phyloP scores from a whole-genome alignment of 257 asterid genomes.

The Capsicum pubescens region DNA sequence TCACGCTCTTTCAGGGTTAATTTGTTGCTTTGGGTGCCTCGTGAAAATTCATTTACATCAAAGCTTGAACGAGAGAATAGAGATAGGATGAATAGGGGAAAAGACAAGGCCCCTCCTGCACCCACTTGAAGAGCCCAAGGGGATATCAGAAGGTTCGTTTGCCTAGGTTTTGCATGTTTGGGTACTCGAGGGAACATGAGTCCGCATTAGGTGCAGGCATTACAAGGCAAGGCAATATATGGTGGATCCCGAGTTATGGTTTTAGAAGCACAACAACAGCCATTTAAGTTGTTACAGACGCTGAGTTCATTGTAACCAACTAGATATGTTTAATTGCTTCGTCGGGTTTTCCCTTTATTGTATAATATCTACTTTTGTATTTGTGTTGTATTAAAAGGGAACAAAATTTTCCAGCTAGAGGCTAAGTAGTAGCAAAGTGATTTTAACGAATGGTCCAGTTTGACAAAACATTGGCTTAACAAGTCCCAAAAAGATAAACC shows the following conservation, averaged over 20 bases:
- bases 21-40: conserved; percentile 14
- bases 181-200: background rate
- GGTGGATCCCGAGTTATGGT: background rate
- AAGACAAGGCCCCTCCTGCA: background rate
- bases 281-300: no score
- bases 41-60: background rate
- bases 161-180: conserved; percentile 21
- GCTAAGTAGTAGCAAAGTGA: no score
- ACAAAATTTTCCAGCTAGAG: no score
- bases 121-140: background rate
- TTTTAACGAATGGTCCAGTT: no score
- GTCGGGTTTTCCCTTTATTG: background rate
- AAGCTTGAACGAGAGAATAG: background rate
- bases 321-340: background rate
- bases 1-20: background rate
- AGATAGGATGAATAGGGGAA: background rate
- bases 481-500: no score
- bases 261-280: background rate
- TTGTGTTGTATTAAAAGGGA: background rate
- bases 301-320: conserved; percentile 3
- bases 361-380: background rate
- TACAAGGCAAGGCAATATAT: background rate
- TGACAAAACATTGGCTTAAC: no score
- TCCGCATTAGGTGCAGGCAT: background rate
- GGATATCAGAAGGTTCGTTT: conserved; percentile 10